phyloP scores from a whole-genome alignment of 768 basidiomycete genomes.

The Sporobolomyces pararoseus region DNA sequence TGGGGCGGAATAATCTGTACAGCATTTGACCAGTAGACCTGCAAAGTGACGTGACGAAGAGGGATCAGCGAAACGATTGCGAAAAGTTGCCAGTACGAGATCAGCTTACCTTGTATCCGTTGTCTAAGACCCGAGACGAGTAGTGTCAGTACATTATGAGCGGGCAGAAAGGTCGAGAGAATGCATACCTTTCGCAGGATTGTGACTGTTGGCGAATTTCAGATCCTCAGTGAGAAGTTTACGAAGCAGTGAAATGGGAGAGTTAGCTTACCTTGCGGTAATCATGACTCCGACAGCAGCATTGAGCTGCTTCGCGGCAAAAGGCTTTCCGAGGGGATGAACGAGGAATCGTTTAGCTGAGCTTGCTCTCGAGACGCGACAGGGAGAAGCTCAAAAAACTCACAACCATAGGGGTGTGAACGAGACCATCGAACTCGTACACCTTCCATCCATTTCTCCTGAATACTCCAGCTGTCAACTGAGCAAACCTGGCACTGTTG shows the following conservation, averaged over 20 bases:
- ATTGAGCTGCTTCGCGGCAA: slow-evolving; percentile 61
- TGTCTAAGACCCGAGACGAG: slow-evolving; percentile 56
- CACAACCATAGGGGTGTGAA: slow-evolving; percentile 59
- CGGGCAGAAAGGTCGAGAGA: not conserved
- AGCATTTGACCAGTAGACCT: slow-evolving; percentile 38
- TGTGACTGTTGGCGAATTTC: slow-evolving; percentile 65
- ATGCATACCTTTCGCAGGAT: slow-evolving; percentile 61
- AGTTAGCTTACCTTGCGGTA: slow-evolving; percentile 54
- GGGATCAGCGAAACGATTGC: not conserved
- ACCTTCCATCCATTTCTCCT: slow-evolving; percentile 63
- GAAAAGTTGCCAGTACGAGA: not conserved
- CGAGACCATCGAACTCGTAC: slow-evolving; percentile 64
- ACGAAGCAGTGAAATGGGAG: too few species aligned
- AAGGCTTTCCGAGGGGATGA: slow-evolving; percentile 54
- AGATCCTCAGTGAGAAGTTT: too few species aligned
- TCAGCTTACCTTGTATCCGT: slow-evolving; percentile 70
- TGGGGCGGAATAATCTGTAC: slow-evolving; percentile 76
- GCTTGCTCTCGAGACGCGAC: too few species aligned
- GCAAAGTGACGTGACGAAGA: not conserved
- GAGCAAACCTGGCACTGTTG: slow-evolving; percentile 73
- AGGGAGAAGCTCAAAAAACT: not conserved
- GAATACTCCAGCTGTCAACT: slow-evolving; percentile 69
- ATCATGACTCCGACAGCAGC: slow-evolving; percentile 87
- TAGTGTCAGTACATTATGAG: not conserved
- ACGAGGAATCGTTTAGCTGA: not conserved